Evolutionary conservation across 1,284 basidiomycete genomes (phyloP).

Genomic region (Ceratobasidium sp.): DNA sequence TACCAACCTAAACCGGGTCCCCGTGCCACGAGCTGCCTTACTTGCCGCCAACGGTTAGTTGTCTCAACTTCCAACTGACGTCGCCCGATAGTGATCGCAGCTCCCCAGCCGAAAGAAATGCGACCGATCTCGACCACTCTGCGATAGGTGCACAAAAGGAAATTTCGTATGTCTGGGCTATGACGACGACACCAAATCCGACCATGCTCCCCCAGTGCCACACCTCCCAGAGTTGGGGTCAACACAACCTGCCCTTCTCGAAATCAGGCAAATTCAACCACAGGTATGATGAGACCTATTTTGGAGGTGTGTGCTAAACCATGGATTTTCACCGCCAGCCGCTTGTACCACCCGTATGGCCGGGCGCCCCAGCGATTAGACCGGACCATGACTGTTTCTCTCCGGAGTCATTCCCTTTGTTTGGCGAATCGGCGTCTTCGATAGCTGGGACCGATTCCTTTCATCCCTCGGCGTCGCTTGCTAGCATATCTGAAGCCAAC

Average conservation of each 20-base stretch:
- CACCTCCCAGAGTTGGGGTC: not conserved
- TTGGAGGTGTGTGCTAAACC: not conserved
- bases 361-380: not conserved
- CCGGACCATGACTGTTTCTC: not conserved
- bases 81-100: not conserved
- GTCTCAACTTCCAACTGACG: not conserved
- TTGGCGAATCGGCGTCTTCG: not conserved
- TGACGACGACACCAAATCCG: not conserved
- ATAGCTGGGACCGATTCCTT: not conserved
- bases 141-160: constrained; percentile 13
- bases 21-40: constrained; percentile 5
- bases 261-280: not conserved
- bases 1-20: constrained; percentile 5
- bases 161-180: constrained; percentile 26
- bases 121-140: not conserved
- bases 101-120: constrained; percentile 22
- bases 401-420: not conserved
- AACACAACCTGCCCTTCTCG: not conserved
- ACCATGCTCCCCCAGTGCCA: not conserved
- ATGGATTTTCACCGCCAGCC: not conserved
- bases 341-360: not conserved
- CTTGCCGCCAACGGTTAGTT: constrained; percentile 19
- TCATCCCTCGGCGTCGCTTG: not conserved
- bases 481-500: not conserved
- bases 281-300: too few species aligned